Conservation (phyloP, 495 filamentous ascomycete species). For the Hypoxylon perforatum region DNA sequence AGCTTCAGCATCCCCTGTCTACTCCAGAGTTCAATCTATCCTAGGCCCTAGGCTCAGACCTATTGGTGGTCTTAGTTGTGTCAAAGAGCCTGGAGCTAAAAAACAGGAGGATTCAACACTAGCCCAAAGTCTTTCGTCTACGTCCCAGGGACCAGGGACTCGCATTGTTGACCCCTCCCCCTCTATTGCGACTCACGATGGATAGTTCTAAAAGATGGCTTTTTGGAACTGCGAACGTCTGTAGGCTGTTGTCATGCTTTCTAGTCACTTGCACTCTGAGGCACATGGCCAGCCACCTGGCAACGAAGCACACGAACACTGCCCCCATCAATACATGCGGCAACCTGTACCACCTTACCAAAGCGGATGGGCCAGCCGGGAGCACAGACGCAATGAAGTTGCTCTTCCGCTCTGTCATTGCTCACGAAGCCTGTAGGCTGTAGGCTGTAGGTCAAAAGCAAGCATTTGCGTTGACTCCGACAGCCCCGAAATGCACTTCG, state of each 20-base stretch:
- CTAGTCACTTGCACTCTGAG: neutral
- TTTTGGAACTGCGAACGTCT: neutral
- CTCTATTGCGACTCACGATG: slow-evolving; percentile 13
- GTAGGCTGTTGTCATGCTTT: neutral
- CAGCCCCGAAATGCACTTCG: slow-evolving; percentile 14
- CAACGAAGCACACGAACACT: slow-evolving; percentile 4
- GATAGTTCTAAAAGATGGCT: neutral
- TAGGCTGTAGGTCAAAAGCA: slow-evolving; percentile 26
- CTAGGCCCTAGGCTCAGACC: slow-evolving; percentile 22
- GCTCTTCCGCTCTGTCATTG: slow-evolving; percentile 2
- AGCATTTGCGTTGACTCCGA: slow-evolving; percentile 20
- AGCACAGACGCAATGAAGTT: slow-evolving; percentile 8
- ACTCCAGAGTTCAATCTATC: slow-evolving; percentile 4
- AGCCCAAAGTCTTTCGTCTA: neutral
- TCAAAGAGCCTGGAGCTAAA: slow-evolving; percentile 16
- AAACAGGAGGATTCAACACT: slow-evolving; percentile 16
- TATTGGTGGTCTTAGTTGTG: slow-evolving; percentile 9
- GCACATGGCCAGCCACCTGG: slow-evolving; percentile 8
- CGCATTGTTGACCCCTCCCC: slow-evolving; percentile 18
- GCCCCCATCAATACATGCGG: slow-evolving; percentile 32
- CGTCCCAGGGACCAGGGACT: slow-evolving; percentile 2
- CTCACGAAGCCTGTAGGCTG: slow-evolving; percentile 10
- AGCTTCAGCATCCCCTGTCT: neutral
- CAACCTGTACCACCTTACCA: slow-evolving; percentile 35
- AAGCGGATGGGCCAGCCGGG: slow-evolving; percentile 23